Conservation (phyloP, 768 basidiomycete species). For the Kwoniella pini region DNA sequence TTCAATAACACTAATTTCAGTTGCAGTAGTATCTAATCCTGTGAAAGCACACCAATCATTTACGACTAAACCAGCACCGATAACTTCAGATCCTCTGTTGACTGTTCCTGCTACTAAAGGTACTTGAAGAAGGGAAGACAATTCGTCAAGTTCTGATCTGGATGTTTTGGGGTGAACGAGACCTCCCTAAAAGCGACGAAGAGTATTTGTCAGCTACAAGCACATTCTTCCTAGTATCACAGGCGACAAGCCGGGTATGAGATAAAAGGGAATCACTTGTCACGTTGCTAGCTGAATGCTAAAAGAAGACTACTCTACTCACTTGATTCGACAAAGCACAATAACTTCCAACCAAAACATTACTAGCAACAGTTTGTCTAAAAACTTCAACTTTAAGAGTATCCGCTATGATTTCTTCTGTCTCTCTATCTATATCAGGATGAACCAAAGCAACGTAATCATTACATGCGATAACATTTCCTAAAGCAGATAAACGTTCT, state of each 20-base stretch:
- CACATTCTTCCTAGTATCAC: too few species aligned
- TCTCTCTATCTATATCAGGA: conserved; percentile 96
- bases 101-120: conserved; percentile 97
- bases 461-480: conserved; percentile 97
- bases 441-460: conserved; percentile 99
- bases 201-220: neutral
- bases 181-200: conserved; percentile 62
- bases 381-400: conserved; percentile 99
- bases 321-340: conserved; percentile 89
- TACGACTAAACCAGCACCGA: conserved; percentile 95
- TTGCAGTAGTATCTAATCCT: conserved; percentile 99
- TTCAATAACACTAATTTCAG: conserved; percentile 97
- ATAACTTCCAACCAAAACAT: conserved; percentile 95
- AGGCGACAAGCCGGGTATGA: too few species aligned
- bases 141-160: conserved; percentile 94
- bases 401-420: conserved; percentile 99
- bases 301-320: conserved; percentile 3
- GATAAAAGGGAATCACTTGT: too few species aligned
- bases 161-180: conserved; percentile 97
- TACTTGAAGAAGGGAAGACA: conserved; percentile 88
- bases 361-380: conserved; percentile 93
- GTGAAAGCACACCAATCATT: conserved; percentile 99
- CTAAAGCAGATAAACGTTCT: conserved; percentile 93
- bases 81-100: conserved; percentile 96
- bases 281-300: neutral